Percentiles rank a stretch among this genome's conserved stretches.
phyloP scores from a whole-genome alignment of 768 basidiomycete genomes.

The Leucocoprinus birnbaumii region DNA sequence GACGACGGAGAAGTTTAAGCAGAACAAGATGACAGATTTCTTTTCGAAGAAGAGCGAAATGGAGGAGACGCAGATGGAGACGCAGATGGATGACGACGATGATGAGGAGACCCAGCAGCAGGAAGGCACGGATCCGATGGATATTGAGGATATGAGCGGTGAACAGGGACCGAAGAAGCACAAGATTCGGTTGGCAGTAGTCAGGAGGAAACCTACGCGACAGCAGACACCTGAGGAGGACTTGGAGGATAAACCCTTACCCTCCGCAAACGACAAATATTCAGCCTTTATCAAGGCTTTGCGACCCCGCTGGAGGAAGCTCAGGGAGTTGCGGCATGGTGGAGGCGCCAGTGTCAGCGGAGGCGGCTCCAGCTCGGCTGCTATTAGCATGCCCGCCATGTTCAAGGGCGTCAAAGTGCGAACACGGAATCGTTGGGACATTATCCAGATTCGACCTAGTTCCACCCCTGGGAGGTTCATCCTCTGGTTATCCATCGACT shows the following conservation, averaged over 20 bases:
- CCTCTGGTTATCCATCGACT: slow-evolving; percentile 84
- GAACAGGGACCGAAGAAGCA: slow-evolving; percentile 39
- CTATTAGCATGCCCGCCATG: slow-evolving; percentile 36
- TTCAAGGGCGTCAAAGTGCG: slow-evolving; percentile 61
- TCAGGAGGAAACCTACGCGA: slow-evolving; percentile 18
- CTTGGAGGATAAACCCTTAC: slow-evolving; percentile 41
- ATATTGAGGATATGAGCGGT: slow-evolving; percentile 63
- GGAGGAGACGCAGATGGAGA: slow-evolving; percentile 21
- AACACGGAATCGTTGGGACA: slow-evolving; percentile 80
- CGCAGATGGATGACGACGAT: too few species aligned
- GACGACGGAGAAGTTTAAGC: slow-evolving; percentile 93
- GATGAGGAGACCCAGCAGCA: slow-evolving; percentile 22
- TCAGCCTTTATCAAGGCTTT: slow-evolving; percentile 75
- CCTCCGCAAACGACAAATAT: slow-evolving; percentile 66
- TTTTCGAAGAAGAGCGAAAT: slow-evolving; percentile 45
- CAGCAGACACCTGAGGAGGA: slow-evolving; percentile 41
- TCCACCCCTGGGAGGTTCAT: slow-evolving; percentile 78
- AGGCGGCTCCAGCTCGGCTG: slow-evolving; percentile 45
- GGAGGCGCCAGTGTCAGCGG: slow-evolving; percentile 29
- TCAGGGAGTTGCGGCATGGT: slow-evolving; percentile 44
- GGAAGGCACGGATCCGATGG: slow-evolving; percentile 35
- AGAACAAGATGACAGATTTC: slow-evolving; percentile 97
- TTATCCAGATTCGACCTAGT: slow-evolving; percentile 85
- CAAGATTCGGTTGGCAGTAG: slow-evolving; percentile 14
- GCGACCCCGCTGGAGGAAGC: slow-evolving; percentile 73